phyloP scores from a whole-genome alignment of 2,329 filamentous ascomycete genomes.

The Colletotrichum sp. region DNA sequence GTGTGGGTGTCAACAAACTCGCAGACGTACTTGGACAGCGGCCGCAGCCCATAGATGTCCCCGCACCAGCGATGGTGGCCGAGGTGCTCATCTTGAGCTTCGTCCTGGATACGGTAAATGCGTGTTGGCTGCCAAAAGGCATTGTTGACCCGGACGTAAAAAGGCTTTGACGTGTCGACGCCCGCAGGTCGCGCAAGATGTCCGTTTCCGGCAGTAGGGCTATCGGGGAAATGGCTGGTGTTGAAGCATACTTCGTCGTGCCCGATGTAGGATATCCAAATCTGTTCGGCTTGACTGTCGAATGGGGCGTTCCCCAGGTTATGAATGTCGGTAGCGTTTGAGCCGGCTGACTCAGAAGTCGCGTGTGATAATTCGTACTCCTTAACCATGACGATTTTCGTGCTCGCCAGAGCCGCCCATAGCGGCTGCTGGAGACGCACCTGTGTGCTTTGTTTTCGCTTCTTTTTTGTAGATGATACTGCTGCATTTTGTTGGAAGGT shows the following conservation, averaged over 20 bases:
- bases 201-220: constrained; percentile 31
- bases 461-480: constrained; percentile 74
- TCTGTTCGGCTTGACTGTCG: constrained; percentile 71
- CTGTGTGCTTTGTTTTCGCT: constrained; percentile 88
- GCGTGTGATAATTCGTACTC: constrained; percentile 85
- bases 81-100: constrained; percentile 30
- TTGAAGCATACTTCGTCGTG: constrained; percentile 80
- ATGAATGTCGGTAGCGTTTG: constrained; percentile 78
- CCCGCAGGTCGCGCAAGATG: constrained; percentile 46
- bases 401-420: constrained; percentile 93
- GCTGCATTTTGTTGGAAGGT: constrained; percentile 60
- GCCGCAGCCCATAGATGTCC: constrained; percentile 71
- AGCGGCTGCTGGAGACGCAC: constrained; percentile 90
- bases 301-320: constrained; percentile 79
- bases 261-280: constrained; percentile 83
- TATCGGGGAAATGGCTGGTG: constrained; percentile 67
- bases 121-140: constrained; percentile 80
- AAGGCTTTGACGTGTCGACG: constrained; percentile 74
- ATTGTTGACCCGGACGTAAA: constrained; percentile 80
- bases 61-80: constrained; percentile 69
- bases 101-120: constrained; percentile 59
- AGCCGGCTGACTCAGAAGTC: constrained; percentile 74
- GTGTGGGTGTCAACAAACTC: constrained; percentile 76
- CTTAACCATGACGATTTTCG: constrained; percentile 95
- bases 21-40: constrained; percentile 78